Evolutionary conservation across 116 monocot species (phyloP).

Genomic region (Papilionanthe hybrid): DNA sequence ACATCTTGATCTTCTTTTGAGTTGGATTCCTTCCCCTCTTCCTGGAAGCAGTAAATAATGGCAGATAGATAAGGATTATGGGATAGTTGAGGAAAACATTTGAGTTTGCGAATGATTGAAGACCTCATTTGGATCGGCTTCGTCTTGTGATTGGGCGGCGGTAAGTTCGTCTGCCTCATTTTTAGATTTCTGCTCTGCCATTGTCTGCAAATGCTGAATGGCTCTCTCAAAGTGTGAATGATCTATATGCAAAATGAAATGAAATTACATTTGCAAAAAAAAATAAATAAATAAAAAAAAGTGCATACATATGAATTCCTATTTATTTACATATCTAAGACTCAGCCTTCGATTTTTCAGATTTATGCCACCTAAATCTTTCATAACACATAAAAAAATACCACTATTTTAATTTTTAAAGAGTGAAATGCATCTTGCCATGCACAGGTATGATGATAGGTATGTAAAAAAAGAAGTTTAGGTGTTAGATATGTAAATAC

Average conservation of each 20-base stretch:
- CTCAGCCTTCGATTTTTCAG: background rate
- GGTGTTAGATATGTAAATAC: too few species aligned
- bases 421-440: background rate
- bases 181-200: slow-evolving; percentile 7
- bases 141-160: background rate
- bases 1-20: background rate
- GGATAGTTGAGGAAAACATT: background rate
- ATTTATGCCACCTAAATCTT: background rate
- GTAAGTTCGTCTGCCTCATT: background rate
- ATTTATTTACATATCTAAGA: background rate
- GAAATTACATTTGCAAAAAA: background rate
- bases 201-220: slow-evolving; percentile 8
- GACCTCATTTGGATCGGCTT: slow-evolving; percentile 9
- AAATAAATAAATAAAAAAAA: background rate
- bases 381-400: background rate
- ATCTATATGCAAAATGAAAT: slow-evolving; percentile 9
- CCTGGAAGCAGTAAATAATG: background rate
- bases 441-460: too few species aligned
- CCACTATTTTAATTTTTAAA: too few species aligned
- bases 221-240: slow-evolving; percentile 16
- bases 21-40: background rate
- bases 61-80: background rate
- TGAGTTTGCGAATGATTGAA: background rate
- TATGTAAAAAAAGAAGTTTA: too few species aligned
- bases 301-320: background rate